A percentile compares a stretch with the other conserved stretches of the same genome.
Conservation (phyloP, 2,329 filamentous ascomycete genomes). For the Lachnellula cervina region DNA sequence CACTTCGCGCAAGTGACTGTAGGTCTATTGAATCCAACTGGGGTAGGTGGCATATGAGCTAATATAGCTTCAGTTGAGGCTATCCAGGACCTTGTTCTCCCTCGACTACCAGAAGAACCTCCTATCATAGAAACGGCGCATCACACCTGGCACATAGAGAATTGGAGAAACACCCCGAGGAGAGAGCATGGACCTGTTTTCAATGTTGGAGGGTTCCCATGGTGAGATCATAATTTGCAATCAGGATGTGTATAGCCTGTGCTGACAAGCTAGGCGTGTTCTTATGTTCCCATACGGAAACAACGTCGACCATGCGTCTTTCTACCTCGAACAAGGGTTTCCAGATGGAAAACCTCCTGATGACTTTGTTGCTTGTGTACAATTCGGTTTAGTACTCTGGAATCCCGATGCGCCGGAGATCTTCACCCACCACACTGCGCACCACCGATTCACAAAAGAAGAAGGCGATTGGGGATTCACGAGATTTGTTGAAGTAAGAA, state of each 20-base stretch:
- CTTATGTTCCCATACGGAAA: conserved; percentile 95
- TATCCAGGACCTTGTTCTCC: conserved; percentile 77
- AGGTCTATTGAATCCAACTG: conserved; percentile 11
- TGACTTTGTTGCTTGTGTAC: conserved; percentile 94
- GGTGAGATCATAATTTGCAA: conserved; percentile 47
- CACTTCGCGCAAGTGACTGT: conserved; percentile 36
- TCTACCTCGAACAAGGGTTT: conserved; percentile 95
- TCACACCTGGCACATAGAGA: conserved; percentile 81
- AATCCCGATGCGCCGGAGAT: conserved; percentile 90
- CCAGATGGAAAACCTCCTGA: conserved; percentile 71
- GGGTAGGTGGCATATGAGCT: conserved; percentile 10
- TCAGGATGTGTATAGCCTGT: conserved; percentile 1
- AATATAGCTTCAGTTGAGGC: conserved; percentile 58
- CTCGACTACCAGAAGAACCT: conserved; percentile 67
- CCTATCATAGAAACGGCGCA: conserved; percentile 71
- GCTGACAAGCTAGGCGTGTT: conserved; percentile 63
- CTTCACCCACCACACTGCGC: conserved; percentile 75
- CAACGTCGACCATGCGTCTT: conserved; percentile 86
- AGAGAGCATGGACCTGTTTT: conserved; percentile 88
- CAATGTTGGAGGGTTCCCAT: conserved; percentile 79
- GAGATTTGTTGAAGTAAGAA: conserved; percentile 83
- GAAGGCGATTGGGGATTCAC: conserved; percentile 99
- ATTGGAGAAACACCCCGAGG: conserved; percentile 71
- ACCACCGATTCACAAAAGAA: conserved; percentile 92
- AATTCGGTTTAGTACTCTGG: conserved; percentile 91